Evolutionary conservation across 2,329 filamentous ascomycete species (phyloP), one percentile per base, ranked within the genome.

Genomic region (Sarocladium brachiariae): DNA sequence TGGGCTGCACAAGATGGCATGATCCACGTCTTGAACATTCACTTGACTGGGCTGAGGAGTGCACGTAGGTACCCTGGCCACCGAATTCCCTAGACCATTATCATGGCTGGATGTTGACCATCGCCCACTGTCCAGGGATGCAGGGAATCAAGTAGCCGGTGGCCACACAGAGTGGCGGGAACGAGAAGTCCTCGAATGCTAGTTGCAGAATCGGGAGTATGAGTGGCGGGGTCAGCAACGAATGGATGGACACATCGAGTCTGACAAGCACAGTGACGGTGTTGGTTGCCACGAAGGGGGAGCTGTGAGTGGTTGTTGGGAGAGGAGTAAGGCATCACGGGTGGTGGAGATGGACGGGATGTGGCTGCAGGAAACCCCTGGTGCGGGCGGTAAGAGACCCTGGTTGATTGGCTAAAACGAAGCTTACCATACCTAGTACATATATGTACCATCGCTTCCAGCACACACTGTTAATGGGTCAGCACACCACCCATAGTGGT

Each of bases 321-420:
- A 47, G 43, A 49, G 31, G 46, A 34, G 31, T 25, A 6, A 31
- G 27, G 33, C 7, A 27, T 25, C 21, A 37, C 14, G 25, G 31
- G 27, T 23, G 19, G 46, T 35, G 46, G 46, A 49, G 30, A 31
- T 10, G 18, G 31, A 19, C 33, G 46, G 33, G 46, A 49, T 18
- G 43, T 31, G 46, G 46, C 46, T 49, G 46, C 46, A 49, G 18
- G 21, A 13, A 31, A 49, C 46, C 46, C 46, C 33, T 35, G 46
- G 30, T 31, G 46, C 31, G 21, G 46, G 46, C 46, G 46, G 46
- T 18, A 49, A 49, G 46, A 35, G 30, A 4, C 16, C 19, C 4
- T 4, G 7, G 7, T 14, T 49, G 31, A 49, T 49, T 49, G 46
- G 46, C 31, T 25, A 16, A 21, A 7, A 5, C 5, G 24, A 7